Percentiles rank a stretch among this genome's conserved stretches.
phyloP scores from a whole-genome alignment of 345 rosid species.

The Moricandia arvensis region DNA sequence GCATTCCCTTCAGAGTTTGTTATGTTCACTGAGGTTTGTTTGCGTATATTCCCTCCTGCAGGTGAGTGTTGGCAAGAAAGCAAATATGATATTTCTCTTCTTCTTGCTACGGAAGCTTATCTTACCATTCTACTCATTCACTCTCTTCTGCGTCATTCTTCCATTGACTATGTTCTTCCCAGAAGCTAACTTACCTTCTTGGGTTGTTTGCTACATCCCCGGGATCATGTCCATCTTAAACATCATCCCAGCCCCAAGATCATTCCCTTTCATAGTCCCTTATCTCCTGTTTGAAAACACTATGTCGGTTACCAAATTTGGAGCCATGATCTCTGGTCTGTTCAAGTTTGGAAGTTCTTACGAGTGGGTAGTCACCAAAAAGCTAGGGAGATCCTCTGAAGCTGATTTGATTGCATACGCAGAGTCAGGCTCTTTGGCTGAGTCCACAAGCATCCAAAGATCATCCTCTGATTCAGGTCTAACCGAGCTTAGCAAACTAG shows the following conservation, averaged over 20 bases:
- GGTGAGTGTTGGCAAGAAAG: slow-evolving; percentile 70
- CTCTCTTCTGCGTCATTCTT: slow-evolving; percentile 90
- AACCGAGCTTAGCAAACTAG: background rate
- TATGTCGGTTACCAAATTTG: slow-evolving; percentile 94
- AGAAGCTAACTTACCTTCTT: slow-evolving; percentile 82
- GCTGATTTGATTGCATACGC: slow-evolving; percentile 71
- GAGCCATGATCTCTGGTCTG: slow-evolving; percentile 93
- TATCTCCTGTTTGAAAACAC: slow-evolving; percentile 96
- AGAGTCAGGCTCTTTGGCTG: slow-evolving; percentile 49
- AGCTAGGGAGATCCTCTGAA: slow-evolving; percentile 89
- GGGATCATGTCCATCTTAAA: slow-evolving; percentile 81
- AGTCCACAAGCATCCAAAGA: slow-evolving; percentile 41
- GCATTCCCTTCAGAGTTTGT: too few species aligned
- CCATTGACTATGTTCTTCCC: slow-evolving; percentile 90
- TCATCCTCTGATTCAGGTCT: slow-evolving; percentile 51
- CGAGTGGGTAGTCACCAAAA: slow-evolving; percentile 93
- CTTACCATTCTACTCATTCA: slow-evolving; percentile 91
- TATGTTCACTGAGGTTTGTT: background rate
- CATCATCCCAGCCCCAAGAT: slow-evolving; percentile 79
- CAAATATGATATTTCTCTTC: slow-evolving; percentile 82
- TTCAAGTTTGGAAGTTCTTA: slow-evolving; percentile 78
- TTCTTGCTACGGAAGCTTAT: slow-evolving; percentile 83
- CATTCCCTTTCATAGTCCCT: slow-evolving; percentile 89
- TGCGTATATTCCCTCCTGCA: slow-evolving; percentile 31
- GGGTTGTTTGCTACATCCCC: slow-evolving; percentile 92